Evolutionary conservation across 192 early-diverging fungal species (phyloP), one percentile per base, ranked within the genome.

Genomic region (Spizellomyces sp.): DNA sequence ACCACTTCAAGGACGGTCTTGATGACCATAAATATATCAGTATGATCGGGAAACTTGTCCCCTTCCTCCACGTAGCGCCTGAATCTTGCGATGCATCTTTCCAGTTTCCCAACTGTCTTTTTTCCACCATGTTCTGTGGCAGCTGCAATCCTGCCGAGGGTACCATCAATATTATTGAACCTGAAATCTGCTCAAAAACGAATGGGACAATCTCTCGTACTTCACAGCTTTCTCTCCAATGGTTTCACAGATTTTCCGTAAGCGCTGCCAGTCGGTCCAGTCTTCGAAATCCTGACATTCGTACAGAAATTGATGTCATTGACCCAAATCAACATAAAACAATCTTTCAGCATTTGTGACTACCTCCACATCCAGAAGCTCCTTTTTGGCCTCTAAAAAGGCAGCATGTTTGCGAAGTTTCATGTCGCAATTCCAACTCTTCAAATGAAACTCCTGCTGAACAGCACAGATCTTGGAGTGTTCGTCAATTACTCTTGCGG

Each of bases 391-490:
- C 22, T 71, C 59, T 43, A 93, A 77, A 50, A 77, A 78, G 43
- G 79, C 76, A 62, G 88, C 86, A 55, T 70, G 75, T 63, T 89
- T 89, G 45, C 87, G 84, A 9, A 90, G 78, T 64, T 84, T 82
- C 66, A 90, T 84, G 45, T 86, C 88, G 70, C 74, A 89, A 22
- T 77, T 79, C 59, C 72, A 83, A 48, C 75, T 76, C 48, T 76
- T 79, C 21, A 80, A 48, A 58, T 81, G 74, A 27, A 79, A 67
- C 60, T 87, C 92, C 67, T 89, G 91, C 72, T 86, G 87, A 15
- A 90, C 84, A 47, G 84, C 84, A 74, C 95, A 96, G 15, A 88
- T 80, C 56, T 93, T 92, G 6, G 91, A 90, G 73, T 96, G 95
- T 47, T 82, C 82, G 43, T 91, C 90, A 52, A 95, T 79, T 42